Conservation (phyloP, 805 yeast species). For the Metschnikowia sp. region DNA sequence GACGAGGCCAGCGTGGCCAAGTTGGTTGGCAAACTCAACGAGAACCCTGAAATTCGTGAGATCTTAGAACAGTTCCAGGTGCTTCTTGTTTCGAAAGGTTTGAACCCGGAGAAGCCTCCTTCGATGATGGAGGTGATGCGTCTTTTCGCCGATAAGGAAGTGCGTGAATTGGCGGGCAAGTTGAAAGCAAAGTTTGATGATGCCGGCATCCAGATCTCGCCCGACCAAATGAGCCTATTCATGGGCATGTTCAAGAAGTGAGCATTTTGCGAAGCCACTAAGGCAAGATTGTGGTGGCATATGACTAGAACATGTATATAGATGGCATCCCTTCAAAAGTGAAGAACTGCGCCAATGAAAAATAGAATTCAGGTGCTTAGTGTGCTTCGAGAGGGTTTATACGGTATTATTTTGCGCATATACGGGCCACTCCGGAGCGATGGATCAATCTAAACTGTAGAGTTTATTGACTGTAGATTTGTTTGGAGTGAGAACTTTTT, state of each 20-base stretch:
- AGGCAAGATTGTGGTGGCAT: no score
- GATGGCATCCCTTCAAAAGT: no score
- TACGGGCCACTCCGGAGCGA: no score
- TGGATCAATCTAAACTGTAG: no score
- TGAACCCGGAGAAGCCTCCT: slow-evolving; percentile 30
- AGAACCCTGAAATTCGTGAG: slow-evolving; percentile 30
- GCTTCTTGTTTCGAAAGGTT: slow-evolving; percentile 31
- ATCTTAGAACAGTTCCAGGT: slow-evolving; percentile 30
- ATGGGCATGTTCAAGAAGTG: slow-evolving; percentile 22
- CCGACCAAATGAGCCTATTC: slow-evolving; percentile 31
- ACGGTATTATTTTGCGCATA: no score
- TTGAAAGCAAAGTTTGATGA: slow-evolving; percentile 31
- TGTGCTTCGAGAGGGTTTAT: no score
- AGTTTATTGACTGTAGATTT: no score
- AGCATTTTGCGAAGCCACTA: no score
- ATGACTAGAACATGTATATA: no score
- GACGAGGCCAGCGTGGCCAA: slow-evolving; percentile 17
- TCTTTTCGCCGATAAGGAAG: slow-evolving; percentile 35
- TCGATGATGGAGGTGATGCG: slow-evolving; percentile 35
- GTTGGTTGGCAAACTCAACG: slow-evolving; percentile 17
- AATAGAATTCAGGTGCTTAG: no score
- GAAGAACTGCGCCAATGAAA: no score
- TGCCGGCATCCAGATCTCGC: slow-evolving; percentile 29
- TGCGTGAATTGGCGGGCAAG: slow-evolving; percentile 26
- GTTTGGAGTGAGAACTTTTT: no score